phyloP scores from a whole-genome alignment of 495 filamentous ascomycete species.

The Trichoderma virens region DNA sequence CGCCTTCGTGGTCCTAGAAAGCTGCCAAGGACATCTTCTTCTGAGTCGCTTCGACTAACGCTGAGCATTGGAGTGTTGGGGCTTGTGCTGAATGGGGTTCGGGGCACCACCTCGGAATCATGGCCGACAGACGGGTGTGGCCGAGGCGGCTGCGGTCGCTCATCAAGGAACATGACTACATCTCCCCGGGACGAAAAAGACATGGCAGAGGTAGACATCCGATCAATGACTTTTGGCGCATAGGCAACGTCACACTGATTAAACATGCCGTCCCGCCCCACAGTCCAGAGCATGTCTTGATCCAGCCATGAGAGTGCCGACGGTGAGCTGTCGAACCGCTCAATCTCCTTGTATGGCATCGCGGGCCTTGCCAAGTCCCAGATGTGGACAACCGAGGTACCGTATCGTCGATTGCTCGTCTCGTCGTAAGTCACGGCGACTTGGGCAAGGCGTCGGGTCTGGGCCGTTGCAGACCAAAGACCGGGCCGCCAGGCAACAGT shows the following conservation, averaged over 20 bases:
- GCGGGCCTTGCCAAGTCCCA: constrained; percentile 89
- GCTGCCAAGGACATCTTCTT: constrained; percentile 57
- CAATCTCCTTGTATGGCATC: constrained; percentile 80
- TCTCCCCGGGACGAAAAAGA: constrained; percentile 55
- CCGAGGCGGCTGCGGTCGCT: constrained; percentile 31
- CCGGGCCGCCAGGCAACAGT: constrained; percentile 83
- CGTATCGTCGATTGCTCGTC: constrained; percentile 38
- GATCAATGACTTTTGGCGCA: constrained; percentile 69
- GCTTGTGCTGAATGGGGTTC: constrained; percentile 35
- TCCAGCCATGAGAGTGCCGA: constrained; percentile 84
- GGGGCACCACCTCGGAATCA: constrained; percentile 19
- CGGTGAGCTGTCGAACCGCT: constrained; percentile 61
- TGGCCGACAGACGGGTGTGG: constrained; percentile 28
- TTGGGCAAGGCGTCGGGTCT: constrained; percentile 53
- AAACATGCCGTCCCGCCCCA: constrained; percentile 74
- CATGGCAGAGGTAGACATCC: constrained; percentile 55
- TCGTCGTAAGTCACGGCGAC: constrained; percentile 47
- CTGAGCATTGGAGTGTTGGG: constrained; percentile 37
- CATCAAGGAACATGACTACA: constrained; percentile 48
- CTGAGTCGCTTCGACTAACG: constrained; percentile 57
- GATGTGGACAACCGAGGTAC: constrained; percentile 68
- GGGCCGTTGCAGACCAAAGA: constrained; percentile 59
- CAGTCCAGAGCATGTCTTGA: constrained; percentile 86
- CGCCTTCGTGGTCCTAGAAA: constrained; percentile 46
- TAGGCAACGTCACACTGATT: constrained; percentile 83